Base-by-base conservation (phyloP, 176 grass and related monocot genomes). In the Phoenix dactylifera region DNA sequence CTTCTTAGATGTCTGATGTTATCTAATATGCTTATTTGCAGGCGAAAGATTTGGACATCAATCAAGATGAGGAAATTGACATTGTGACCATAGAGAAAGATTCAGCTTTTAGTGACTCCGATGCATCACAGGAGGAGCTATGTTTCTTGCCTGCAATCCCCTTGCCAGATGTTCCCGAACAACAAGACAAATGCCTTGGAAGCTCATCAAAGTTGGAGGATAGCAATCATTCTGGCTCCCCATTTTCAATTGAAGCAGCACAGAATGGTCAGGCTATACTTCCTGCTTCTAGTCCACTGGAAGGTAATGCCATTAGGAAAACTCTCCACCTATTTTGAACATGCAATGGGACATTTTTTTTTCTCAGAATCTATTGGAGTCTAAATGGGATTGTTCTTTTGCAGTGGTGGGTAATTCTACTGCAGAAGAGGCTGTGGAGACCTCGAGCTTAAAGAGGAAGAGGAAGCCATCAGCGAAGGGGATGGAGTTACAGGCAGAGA, bases 141-240 rank as follows among this genome's bases (percentile, higher is more conserved):
- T 61, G 70, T 61, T 86, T 75, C 77, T 67, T 98, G 63, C 70
- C 88, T 57, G 87, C 76, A 26, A 66, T 87, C 73, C 93, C 88
- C 58, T 81, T 69, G n/a, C 88, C 88, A 29, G 93, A 98, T 77
- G 77, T 54, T 35, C 84, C 71, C 22, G 83, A 95, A 74, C 90
- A 84, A 62, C 86, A 79, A 50, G 86, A 90, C 61, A 98, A 92
- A 78, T 98, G 82, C 64, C 79, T 88, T 22, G 87, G 71, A 39
- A 98, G 93, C 69, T 90, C 87, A 76, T 84, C 62, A 6, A 98
- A 89, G 64, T 66, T 86, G 79, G 93, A 92, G 74, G 87, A 91
- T 60, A 92, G 93, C 72, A 92, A 98, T 59, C 84, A 83, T 67
- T 92, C 93, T 58, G 84, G 76, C 60, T 98, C 93, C 4, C 93